Evolutionary conservation across 2,329 filamentous ascomycete species (phyloP), one percentile per base, ranked within the genome.

Genomic region (Chaetomiaceae sp.): DNA sequence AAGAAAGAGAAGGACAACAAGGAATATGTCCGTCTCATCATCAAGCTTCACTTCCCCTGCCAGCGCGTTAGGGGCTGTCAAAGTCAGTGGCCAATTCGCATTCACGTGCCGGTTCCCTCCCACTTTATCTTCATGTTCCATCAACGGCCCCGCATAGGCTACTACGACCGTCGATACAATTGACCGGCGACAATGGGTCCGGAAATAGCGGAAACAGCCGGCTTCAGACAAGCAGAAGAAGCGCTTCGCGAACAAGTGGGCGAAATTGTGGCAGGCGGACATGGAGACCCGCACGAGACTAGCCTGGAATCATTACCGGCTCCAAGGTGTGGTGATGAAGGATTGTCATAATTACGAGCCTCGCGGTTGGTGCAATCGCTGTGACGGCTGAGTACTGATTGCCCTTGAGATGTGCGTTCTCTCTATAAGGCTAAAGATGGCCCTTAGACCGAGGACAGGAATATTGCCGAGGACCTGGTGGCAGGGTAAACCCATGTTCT

Each of bases 81-180:
- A n/a, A n/a, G n/a, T n/a, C n/a, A n/a, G n/a, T n/a, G n/a, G n/a
- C n/a, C n/a, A n/a, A n/a, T n/a, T n/a, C n/a, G n/a, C n/a, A n/a
- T n/a, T n/a, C n/a, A n/a, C n/a, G n/a, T n/a, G n/a, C n/a, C n/a
- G n/a, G n/a, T n/a, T n/a, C n/a, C n/a, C n/a, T n/a, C n/a, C n/a
- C n/a, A n/a, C n/a, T n/a, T n/a, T n/a, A n/a, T n/a, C n/a, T n/a
- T n/a, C n/a, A n/a, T n/a, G n/a, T n/a, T n/a, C n/a, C n/a, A n/a
- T n/a, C n/a, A n/a, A n/a, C n/a, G n/a, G n/a, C n/a, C 73, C 0
- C 84, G 74, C 23, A 84, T 65, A 0, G 83, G 81, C 65, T 87
- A 84, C 61, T 87, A 82, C 36, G 67, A 67, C 1, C 71, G 65
- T 1, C 72, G 62, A 59, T 79, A 78, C 68, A 75, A 78, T 62